phyloP scores from a whole-genome alignment of 345 rosid genomes.

The Psidium friedrichsthalianum region DNA sequence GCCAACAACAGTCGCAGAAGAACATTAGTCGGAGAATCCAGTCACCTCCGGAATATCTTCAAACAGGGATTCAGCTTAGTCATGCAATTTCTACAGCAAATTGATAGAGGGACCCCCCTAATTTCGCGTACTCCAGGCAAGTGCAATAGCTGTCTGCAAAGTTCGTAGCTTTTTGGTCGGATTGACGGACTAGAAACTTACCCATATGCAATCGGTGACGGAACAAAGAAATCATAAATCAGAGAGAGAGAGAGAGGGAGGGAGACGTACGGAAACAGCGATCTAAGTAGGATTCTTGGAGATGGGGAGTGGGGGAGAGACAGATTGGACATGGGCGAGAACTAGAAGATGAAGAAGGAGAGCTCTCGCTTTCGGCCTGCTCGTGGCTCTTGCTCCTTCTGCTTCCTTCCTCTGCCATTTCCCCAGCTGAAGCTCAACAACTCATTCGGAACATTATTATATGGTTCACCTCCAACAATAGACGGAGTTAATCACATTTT shows the following conservation, averaged over 20 bases:
- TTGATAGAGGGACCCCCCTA: background rate
- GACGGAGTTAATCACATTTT: no score
- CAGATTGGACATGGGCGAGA: slow-evolving; percentile 73
- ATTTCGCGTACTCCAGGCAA: background rate
- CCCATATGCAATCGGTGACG: background rate
- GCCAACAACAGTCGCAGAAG: background rate
- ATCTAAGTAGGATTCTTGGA: slow-evolving; percentile 64
- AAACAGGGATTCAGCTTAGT: background rate
- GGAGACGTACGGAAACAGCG: slow-evolving; percentile 62
- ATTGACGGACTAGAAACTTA: background rate
- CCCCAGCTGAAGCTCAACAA: background rate
- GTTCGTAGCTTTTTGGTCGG: background rate
- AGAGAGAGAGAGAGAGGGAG: slow-evolving; percentile 1
- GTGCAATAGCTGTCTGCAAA: background rate
- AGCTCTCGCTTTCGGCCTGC: background rate
- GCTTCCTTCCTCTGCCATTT: background rate
- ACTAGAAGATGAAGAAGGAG: slow-evolving; percentile 5
- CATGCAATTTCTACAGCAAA: background rate
- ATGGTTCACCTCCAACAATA: no score
- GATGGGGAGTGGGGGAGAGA: slow-evolving; percentile 28
- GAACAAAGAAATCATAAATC: background rate
- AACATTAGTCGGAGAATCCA: background rate
- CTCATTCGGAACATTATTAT: background rate
- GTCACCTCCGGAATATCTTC: background rate
- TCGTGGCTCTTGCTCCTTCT: background rate